Conservation (phyloP, 257 asterid genomes). For the Gardenia jasminoides region DNA sequence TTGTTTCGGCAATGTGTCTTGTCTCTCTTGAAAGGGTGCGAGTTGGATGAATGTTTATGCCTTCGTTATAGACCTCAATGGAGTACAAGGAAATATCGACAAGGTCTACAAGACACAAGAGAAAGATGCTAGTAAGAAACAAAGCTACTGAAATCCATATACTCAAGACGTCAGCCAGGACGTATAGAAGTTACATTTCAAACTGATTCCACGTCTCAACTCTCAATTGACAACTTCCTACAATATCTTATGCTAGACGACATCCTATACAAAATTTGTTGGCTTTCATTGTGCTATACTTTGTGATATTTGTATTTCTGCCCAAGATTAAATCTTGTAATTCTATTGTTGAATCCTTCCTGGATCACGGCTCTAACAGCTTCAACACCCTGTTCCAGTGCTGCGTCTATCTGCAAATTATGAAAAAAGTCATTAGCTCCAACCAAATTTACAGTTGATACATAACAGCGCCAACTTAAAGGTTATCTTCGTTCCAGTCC, state of each 20-base stretch:
- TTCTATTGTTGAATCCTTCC: conserved; percentile 73
- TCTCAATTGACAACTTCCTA: neutral
- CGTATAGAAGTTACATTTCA: neutral
- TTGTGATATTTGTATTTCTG: conserved; percentile 89
- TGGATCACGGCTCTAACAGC: conserved; percentile 62
- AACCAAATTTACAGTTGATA: conserved; percentile 1
- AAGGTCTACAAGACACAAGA: neutral
- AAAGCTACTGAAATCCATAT: neutral
- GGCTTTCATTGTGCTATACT: conserved; percentile 23
- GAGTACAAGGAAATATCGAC: neutral
- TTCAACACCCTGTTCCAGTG: conserved; percentile 80
- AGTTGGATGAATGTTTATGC: neutral
- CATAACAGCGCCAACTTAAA: neutral
- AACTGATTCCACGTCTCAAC: neutral
- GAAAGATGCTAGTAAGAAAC: neutral
- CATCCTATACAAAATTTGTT: neutral
- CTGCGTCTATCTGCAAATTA: conserved; percentile 63
- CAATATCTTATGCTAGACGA: neutral
- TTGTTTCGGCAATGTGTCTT: neutral
- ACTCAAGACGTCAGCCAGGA: neutral
- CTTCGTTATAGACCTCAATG: neutral
- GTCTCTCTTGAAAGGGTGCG: neutral
- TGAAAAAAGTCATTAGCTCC: neutral
- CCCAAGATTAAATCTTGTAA: conserved; percentile 83
- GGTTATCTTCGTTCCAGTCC: neutral